Evolutionary conservation across 306 rosid genomes (phyloP).

Genomic region (Sphenostylis stenocarpa): DNA sequence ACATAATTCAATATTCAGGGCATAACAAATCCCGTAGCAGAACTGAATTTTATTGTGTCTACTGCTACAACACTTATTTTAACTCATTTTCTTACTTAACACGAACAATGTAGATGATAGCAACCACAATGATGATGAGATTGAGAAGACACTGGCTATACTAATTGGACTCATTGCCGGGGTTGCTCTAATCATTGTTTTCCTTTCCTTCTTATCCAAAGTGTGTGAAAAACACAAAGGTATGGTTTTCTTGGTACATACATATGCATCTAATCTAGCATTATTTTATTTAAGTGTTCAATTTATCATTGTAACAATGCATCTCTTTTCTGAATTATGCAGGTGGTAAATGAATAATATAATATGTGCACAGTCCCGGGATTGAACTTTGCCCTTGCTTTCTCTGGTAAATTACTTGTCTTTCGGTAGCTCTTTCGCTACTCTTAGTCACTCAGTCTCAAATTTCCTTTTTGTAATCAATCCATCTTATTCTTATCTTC

Average conservation of each 20-base stretch:
- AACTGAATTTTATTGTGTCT: constrained; percentile 4
- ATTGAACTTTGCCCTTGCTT: constrained; percentile 31
- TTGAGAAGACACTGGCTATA: constrained; percentile 78
- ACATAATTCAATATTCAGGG: neutral
- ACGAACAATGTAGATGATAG: constrained; percentile 28
- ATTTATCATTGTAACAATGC: neutral
- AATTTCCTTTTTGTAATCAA: constrained; percentile 10
- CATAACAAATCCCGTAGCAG: neutral
- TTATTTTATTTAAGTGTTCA: neutral
- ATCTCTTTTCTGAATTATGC: constrained; percentile 32
- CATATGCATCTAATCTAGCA: neutral
- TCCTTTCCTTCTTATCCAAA: constrained; percentile 64
- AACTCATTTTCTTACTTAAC: constrained; percentile 14
- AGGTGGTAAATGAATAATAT: constrained; percentile 61
- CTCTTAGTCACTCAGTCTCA: constrained; percentile 7
- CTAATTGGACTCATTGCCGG: constrained; percentile 77
- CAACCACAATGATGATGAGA: constrained; percentile 45
- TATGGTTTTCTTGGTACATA: neutral
- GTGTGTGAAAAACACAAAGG: constrained; percentile 41
- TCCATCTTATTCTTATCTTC: constrained; percentile 33
- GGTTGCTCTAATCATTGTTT: constrained; percentile 61
- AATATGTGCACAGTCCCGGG: constrained; percentile 33
- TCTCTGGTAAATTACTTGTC: constrained; percentile 40
- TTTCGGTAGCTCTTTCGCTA: constrained; percentile 26
- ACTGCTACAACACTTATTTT: neutral